These are phyloP conservation scores for Leishmania lainsoni DNA, from an alignment of 208 protist genomes.

Conservation along the genomic window DNA sequence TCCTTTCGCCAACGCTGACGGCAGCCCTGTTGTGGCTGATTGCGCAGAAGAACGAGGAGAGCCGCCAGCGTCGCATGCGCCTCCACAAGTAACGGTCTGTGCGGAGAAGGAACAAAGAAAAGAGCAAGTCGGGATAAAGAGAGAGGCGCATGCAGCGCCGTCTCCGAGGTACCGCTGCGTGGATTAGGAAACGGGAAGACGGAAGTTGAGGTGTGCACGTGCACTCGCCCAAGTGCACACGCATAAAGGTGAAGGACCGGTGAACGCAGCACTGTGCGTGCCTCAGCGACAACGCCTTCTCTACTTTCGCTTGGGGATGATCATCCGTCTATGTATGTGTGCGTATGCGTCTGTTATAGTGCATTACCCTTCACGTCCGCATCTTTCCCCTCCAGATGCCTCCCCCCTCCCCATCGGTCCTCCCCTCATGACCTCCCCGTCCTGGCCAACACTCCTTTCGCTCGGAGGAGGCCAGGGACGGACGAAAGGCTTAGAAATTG, in stretches of 20 bases:
- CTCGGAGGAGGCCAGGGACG: neutral
- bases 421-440: neutral
- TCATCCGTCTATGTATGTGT: neutral
- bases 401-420: neutral
- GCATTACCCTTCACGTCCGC: neutral
- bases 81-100: conserved; percentile 63
- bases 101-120: no score
- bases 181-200: neutral
- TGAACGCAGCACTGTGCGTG: neutral
- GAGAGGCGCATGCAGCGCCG: neutral
- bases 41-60: conserved; percentile 92
- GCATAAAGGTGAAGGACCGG: neutral
- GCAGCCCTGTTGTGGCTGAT: conserved; percentile 85
- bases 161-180: neutral
- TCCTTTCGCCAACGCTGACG: conserved; percentile 78
- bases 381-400: neutral
- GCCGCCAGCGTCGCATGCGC: conserved; percentile 81
- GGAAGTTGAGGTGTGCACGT: neutral
- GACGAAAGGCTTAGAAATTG: neutral
- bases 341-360: no score
- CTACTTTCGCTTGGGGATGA: neutral
- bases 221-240: neutral
- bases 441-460: neutral
- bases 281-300: neutral
- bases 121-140: neutral